Evolutionary conservation across 192 early-diverging fungal species (phyloP).

Genomic region (Coemansia sp.): DNA sequence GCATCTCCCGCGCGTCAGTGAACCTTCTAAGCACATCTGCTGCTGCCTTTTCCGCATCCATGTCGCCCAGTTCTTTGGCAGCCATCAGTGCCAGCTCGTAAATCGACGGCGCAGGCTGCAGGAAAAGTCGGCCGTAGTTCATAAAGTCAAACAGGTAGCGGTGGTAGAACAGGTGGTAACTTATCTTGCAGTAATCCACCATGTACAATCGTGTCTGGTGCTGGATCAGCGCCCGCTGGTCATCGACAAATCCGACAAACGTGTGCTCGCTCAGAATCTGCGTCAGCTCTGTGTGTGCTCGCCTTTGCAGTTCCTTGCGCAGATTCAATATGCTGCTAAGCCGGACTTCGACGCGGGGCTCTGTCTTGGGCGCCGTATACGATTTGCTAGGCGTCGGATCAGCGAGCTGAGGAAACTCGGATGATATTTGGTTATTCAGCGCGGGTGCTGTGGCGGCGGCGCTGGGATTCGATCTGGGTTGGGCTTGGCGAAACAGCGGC

Average conservation of each 20-base stretch:
- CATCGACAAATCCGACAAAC: conserved; percentile 88
- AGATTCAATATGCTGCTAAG: conserved; percentile 79
- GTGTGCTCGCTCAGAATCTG: conserved; percentile 77
- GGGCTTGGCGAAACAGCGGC: background rate
- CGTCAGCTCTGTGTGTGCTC: conserved; percentile 60
- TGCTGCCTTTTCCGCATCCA: conserved; percentile 25
- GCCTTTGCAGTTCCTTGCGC: conserved; percentile 64
- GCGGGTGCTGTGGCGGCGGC: background rate
- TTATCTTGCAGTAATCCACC: conserved; percentile 74
- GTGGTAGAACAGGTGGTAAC: conserved; percentile 91
- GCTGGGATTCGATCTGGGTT: background rate
- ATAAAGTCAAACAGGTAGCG: conserved; percentile 74
- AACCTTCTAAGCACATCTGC: conserved; percentile 20
- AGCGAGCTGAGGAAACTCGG: background rate
- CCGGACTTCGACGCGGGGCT: conserved; percentile 68
- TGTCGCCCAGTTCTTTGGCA: conserved; percentile 19
- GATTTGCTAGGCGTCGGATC: conserved; percentile 11
- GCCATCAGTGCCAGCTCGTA: conserved; percentile 69
- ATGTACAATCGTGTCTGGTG: conserved; percentile 82
- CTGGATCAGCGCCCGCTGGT: conserved; percentile 78
- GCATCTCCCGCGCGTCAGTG: conserved; percentile 65
- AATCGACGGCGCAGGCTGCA: conserved; percentile 66
- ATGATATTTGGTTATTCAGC: background rate
- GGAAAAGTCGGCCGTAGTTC: conserved; percentile 79
- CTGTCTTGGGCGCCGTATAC: conserved; percentile 17